A percentile compares a stretch with the other conserved stretches of the same genome.
phyloP scores from a whole-genome alignment of 768 basidiomycete genomes.

The Agaricus subrufescens region DNA sequence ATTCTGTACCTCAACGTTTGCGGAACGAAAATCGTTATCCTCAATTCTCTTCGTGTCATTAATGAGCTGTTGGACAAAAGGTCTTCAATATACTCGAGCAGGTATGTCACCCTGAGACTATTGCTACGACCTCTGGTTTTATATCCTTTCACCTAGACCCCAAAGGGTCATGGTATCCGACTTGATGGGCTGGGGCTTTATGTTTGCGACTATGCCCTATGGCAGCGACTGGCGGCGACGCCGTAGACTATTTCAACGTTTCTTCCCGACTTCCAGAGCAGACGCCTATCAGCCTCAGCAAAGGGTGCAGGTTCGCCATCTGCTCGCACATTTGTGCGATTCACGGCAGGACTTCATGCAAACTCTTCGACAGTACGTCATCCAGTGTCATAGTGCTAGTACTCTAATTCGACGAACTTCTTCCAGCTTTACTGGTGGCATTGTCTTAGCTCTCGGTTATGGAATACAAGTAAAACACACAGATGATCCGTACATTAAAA shows the following conservation, averaged over 20 bases:
- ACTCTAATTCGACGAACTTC: too few relatives aligned
- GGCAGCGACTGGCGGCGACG: conserved; percentile 34
- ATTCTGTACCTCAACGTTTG: conserved; percentile 12
- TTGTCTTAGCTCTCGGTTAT: conserved; percentile 35
- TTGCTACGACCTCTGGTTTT: too few relatives aligned
- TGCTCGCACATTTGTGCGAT: conserved; percentile 21
- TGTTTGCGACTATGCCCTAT: conserved; percentile 33
- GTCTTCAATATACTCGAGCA: conserved; percentile 37
- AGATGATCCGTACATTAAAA: conserved; percentile 35
- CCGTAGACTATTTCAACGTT: conserved; percentile 33
- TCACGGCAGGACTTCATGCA: conserved; percentile 31
- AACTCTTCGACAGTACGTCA: conserved; percentile 28
- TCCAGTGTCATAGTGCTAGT: background rate
- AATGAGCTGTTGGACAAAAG: conserved; percentile 42
- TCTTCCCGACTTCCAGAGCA: conserved; percentile 25
- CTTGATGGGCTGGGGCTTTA: conserved; percentile 33
- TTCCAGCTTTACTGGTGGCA: conserved; percentile 31
- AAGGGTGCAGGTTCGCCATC: background rate
- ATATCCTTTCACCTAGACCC: conserved; percentile 12
- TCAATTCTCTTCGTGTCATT: conserved; percentile 39
- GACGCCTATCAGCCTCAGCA: conserved; percentile 4
- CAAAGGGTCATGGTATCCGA: conserved; percentile 18
- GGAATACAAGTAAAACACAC: conserved; percentile 33
- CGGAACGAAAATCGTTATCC: conserved; percentile 31
- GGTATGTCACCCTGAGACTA: conserved; percentile 1